Percentiles rank a stretch among this genome's conserved stretches.
Conservation (phyloP, 1,284 basidiomycete genomes). For the Entoloma clypeatum region DNA sequence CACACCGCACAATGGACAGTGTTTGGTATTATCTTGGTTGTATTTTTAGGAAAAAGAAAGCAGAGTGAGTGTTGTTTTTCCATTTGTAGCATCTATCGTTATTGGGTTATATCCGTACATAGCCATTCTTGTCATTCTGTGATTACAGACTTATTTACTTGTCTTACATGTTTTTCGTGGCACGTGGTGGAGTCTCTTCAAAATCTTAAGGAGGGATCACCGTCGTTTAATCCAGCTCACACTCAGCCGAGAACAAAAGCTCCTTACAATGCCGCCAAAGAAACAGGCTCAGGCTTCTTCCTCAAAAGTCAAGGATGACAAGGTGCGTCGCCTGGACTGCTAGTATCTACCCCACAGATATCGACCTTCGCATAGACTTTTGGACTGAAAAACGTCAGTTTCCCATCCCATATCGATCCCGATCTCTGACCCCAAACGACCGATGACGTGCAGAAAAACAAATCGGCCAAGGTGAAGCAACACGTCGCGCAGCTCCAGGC, state of each 20-base stretch:
- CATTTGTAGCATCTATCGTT: slow-evolving; percentile 20
- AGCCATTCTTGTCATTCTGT: slow-evolving; percentile 7
- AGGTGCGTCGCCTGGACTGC: slow-evolving; percentile 39
- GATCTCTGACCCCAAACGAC: too few relatives aligned
- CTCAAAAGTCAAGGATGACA: slow-evolving; percentile 66
- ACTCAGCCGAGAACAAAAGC: slow-evolving; percentile 2
- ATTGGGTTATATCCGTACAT: slow-evolving; percentile 11
- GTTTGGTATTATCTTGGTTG: slow-evolving; percentile 16
- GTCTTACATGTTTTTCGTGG: too few relatives aligned
- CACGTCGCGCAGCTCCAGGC: slow-evolving; percentile 78
- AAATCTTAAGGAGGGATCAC: not conserved
- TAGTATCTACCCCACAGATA: slow-evolving; percentile 8
- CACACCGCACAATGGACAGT: too few relatives aligned
- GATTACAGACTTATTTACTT: too few relatives aligned
- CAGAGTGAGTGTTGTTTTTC: slow-evolving; percentile 2
- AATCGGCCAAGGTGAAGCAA: slow-evolving; percentile 90
- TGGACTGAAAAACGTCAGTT: slow-evolving; percentile 82
- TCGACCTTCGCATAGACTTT: slow-evolving; percentile 62
- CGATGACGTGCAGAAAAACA: slow-evolving; percentile 73
- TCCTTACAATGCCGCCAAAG: slow-evolving; percentile 61
- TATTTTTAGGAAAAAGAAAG: slow-evolving; percentile 17
- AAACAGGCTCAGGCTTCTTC: slow-evolving; percentile 48
- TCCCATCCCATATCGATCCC: slow-evolving; percentile 3
- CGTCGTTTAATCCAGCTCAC: not conserved
- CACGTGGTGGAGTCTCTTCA: too few relatives aligned